These are phyloP conservation scores for Barnettozyma botsteinii DNA, from an alignment of 805 yeast species.

Conservation along the genomic window DNA sequence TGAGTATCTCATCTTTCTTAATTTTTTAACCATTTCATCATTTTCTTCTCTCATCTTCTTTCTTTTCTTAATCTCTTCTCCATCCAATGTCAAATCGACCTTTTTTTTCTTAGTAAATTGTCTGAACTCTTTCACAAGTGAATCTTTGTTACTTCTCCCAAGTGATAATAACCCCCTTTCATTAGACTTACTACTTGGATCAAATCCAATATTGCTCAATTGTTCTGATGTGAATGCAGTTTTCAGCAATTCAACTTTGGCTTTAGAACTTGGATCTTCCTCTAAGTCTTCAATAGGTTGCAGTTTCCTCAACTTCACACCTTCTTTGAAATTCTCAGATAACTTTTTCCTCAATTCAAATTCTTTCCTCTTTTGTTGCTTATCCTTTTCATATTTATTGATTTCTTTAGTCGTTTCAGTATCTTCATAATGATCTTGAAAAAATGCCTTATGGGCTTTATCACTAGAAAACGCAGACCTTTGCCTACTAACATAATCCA, in stretches of 20 bases:
- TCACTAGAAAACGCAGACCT: slow-evolving; percentile 34
- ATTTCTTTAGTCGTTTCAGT: slow-evolving; percentile 34
- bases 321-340: slow-evolving; percentile 13
- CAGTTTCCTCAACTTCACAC: slow-evolving; percentile 26
- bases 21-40: slow-evolving; percentile 26
- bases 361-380: slow-evolving; percentile 5
- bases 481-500: slow-evolving; percentile 20
- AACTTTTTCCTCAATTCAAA: slow-evolving; percentile 7
- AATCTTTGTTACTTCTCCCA: slow-evolving; percentile 16
- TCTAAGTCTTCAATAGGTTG: slow-evolving; percentile 13
- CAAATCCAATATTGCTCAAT: slow-evolving; percentile 43
- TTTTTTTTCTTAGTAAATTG: slow-evolving; percentile 27
- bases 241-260: slow-evolving; percentile 26
- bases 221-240: slow-evolving; percentile 37
- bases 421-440: slow-evolving; percentile 32
- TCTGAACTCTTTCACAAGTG: slow-evolving; percentile 26
- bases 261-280: slow-evolving; percentile 23
- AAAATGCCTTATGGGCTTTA: slow-evolving; percentile 44
- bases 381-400: slow-evolving; percentile 28
- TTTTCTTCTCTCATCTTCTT: slow-evolving; percentile 25
- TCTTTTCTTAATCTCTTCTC: slow-evolving; percentile 26
- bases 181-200: slow-evolving; percentile 36
- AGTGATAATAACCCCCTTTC: slow-evolving; percentile 13
- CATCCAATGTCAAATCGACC: slow-evolving; percentile 30
- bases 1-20: slow-evolving; percentile 8